Evolutionary conservation across 805 yeast genomes (phyloP), one percentile per base, ranked within the genome.

Genomic region (Wickerhamiella qilinensis): DNA sequence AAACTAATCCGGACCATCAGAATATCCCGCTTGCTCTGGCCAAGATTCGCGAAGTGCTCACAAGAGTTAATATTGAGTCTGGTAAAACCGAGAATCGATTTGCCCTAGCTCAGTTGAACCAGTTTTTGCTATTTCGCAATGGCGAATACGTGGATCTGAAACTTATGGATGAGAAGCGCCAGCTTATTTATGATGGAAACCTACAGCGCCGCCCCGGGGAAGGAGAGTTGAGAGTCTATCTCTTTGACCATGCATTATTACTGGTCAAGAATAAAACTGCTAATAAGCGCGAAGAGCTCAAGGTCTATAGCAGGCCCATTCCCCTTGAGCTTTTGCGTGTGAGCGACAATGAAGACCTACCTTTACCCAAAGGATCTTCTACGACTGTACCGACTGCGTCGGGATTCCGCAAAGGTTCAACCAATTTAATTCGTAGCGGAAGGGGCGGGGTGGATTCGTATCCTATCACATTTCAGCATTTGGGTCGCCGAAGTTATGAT

Each of bases 81-180:
- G 98, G 98, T 60, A 86, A 79, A 48, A 83, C 93, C 22, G 85
- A 91, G 29, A 95, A 88, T 63, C 69, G 95, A 46, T 84, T 85
- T 60, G 83, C 86, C 46, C 69, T 91, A 43, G 79, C 85, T 64
- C 76, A 85, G 36, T 67, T 91, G 54, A 81, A 82, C 51, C 94
- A 83, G 56, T 76, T 83, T 38, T 68, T 91, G 43, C 77, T 84
- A 22, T 79, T 77, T 62, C 69, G 80, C 44, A 77, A 77, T 3
- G 85, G 84, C 43, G 95, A 86, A 50, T 73, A 77, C 51, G 86
- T 78, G 47, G 93, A 88, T 53, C 67, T 91, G 62, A 84, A 83
- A 46, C 66, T 91, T 47, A 73, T 77, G 36, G 84, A 84, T 42
- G 93, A 80, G 47, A 74, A 79, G 49, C 67, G 97, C 40, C 75